Conservation (phyloP, 202 grass and related monocot genomes). For the Digitaria exilis region DNA sequence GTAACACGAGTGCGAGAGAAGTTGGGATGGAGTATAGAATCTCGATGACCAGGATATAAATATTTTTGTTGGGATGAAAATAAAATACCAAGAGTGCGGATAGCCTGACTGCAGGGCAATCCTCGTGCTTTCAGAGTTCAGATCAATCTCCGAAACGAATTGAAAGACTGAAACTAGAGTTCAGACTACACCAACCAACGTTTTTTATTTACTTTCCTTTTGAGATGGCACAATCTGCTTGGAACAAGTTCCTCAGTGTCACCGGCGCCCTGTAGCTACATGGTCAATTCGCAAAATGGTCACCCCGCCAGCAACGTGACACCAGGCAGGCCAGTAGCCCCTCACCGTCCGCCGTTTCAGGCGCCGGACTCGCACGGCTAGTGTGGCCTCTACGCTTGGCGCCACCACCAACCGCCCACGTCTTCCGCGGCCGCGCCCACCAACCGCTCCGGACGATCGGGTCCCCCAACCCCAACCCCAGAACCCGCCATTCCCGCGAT, state of each 20-base stretch:
- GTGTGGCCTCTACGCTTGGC: slow-evolving; percentile 16
- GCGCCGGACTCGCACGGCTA: not conserved
- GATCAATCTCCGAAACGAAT: not conserved
- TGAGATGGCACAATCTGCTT: not conserved
- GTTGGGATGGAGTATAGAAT: too few relatives aligned
- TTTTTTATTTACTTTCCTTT: not conserved
- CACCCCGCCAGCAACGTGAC: not conserved
- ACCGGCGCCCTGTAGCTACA: not conserved
- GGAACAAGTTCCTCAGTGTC: not conserved
- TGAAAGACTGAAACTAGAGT: too few relatives aligned
- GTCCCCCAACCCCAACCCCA: not conserved
- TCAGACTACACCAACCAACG: not conserved
- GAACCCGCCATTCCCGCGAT: not conserved
- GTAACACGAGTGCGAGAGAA: too few relatives aligned
- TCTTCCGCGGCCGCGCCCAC: not conserved
- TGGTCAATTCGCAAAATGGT: not conserved
- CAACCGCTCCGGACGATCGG: not conserved
- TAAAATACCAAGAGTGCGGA: too few relatives aligned
- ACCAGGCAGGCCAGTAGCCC: not conserved
- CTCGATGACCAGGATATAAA: too few relatives aligned
- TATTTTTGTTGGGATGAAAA: too few relatives aligned
- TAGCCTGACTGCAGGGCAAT: too few relatives aligned
- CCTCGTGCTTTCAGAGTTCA: not conserved
- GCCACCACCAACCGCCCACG: slow-evolving; percentile 34
- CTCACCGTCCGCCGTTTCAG: too few relatives aligned